Evolutionary conservation across 495 filamentous ascomycete species (phyloP), one percentile per base, ranked within the genome.

Genomic region (Podospora anserina): DNA sequence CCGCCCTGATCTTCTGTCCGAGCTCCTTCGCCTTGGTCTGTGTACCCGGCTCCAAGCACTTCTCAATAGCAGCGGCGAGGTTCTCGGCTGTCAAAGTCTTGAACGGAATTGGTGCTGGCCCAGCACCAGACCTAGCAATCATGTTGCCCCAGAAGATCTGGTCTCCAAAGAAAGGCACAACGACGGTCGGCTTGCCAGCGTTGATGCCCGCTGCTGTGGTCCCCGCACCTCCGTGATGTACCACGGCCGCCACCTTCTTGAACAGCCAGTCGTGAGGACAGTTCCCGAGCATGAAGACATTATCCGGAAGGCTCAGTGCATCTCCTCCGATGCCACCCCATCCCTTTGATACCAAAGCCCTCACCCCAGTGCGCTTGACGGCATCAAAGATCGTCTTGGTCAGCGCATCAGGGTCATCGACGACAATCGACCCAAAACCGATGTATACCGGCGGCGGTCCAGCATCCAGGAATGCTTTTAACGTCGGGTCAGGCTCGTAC

Each of bases 191-290:
- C 49, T 85, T 84, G 1, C 89, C 90, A 0, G 83, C 77, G 3
- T 87, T 82, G 60, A 95, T 87, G 4, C 92, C 91, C 2, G 87
- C 88, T 2, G 92, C 92, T 11, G 90, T 93, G 11, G 92, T 94
- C 30, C 92, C 92, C 6, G 92, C 92, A 34, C 92, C 92, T 44
- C 92, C 92, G 68, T 94, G 92, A 66, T 96, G 92, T 15, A 92
- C 88, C 2, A 96, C 92, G 61, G 84, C 86, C 0, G 90, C 88
- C 0, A 96, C 91, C 20, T 83, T 87, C 61, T 87, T 77, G 73
- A 96, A 96, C 1, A 96, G 80, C 91, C 91, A 94, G 72, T 94
- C 91, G 68, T 95, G 92, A 4, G 92, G 92, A 61, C 86, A 84
- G 70, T 92, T 92, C 5, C 89, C 91, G 7, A 93, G 83, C 82